Evolutionary conservation across 2,329 filamentous ascomycete species (phyloP).

Genomic region (Pseudopyricularia cyperi): DNA sequence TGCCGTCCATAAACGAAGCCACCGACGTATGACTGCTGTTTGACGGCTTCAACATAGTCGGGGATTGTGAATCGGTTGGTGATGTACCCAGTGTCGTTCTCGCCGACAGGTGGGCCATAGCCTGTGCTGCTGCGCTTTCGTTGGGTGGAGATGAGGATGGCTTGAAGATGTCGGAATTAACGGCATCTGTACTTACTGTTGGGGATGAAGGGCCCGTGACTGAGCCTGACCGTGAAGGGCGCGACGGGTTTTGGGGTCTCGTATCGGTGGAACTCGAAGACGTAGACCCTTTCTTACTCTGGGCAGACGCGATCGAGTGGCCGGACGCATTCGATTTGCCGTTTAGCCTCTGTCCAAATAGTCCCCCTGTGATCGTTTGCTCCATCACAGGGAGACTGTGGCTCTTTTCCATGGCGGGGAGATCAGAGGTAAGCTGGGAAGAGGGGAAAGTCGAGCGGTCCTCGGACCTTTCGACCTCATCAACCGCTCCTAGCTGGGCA

Average conservation of each 20-base stretch:
- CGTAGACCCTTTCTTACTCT: constrained; percentile 11
- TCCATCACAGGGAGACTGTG: constrained; percentile 34
- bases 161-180: constrained; percentile 52
- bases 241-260: constrained; percentile 31
- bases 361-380: constrained; percentile 17
- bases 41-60: constrained; percentile 26
- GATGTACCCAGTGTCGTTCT: constrained; percentile 24
- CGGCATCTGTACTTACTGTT: constrained; percentile 52
- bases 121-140: constrained; percentile 39
- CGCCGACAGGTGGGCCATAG: constrained; percentile 57
- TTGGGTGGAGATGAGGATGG: constrained; percentile 42
- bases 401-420: constrained; percentile 41
- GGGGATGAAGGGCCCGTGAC: constrained; percentile 51
- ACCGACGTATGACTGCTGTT: constrained; percentile 27
- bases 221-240: constrained; percentile 45
- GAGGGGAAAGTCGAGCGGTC: constrained; percentile 18
- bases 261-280: constrained; percentile 36
- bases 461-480: constrained; percentile 31
- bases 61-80: constrained; percentile 13
- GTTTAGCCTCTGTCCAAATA: constrained; percentile 36
- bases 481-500: constrained; percentile 31
- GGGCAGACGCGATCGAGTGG: no score
- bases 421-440: constrained; percentile 15
- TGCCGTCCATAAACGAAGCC: constrained; percentile 11
- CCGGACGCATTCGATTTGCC: constrained; percentile 16